Evolutionary conservation across 2,329 filamentous ascomycete genomes (phyloP), one percentile per base, ranked within the genome.

Genomic region (Drechslerella dactyloides): DNA sequence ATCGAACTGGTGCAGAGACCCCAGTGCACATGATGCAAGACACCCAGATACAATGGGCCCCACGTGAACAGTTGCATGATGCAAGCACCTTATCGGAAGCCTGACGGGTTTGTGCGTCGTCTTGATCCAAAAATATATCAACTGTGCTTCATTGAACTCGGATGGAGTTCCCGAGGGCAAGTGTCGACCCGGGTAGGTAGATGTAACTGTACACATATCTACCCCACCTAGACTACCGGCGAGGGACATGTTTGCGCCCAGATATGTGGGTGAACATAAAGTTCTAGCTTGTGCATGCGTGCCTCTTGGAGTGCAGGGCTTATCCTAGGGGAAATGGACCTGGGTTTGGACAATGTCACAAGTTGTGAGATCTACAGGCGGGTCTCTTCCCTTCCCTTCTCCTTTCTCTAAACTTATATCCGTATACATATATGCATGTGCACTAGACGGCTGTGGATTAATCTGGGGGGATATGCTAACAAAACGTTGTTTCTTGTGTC

Each of bases 31-130:
- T 69, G 63, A 69, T 52, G 27, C 15, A 21, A 48, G 40, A 33
- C 37, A 51, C 33, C 15, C 40, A 40, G 17, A 24, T 17, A 33
- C n/a, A 61, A 37, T 40, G 27, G 15, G 19, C 5, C 44, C 57
- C 57, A 57, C 57, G 64, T 62, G 64, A 69, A 69, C 64, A 58
- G 40, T 35, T 61, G 56, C 56, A 60, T 51, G 0, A 60, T 68
- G 56, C 51, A 61, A 17, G 3, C 27, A 17, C 42, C 30, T n/a
- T 30, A 62, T 57, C 58, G 48, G 46, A 63, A 69, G 46, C 57
- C 56, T 46, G 55, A 62, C 44, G 30, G 65, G 40, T 40, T 60
- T 21, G 19, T 48, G 44, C 44, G 19, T 17, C 21, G 50, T 48
- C 19, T 51, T 35, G 35, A 24, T 37, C 13, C 23, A 35, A 37